phyloP scores from a whole-genome alignment of 1,284 basidiomycete species.

The Ganoderma lucidum region DNA sequence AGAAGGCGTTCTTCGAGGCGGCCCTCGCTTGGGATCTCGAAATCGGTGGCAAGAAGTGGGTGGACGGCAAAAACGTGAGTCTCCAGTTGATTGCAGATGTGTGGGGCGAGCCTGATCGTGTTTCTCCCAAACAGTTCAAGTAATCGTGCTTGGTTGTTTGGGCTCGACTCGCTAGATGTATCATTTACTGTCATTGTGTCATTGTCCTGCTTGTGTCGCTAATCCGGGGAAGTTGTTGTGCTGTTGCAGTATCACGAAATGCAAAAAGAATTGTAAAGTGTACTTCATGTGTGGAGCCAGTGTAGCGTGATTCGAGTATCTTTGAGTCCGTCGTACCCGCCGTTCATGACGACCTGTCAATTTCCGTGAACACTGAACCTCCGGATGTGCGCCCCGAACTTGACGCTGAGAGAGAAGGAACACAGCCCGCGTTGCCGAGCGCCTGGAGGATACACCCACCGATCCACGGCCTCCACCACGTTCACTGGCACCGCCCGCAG shows the following conservation, averaged over 20 bases:
- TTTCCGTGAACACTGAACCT: too few relatives aligned
- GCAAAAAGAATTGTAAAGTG: conserved; percentile 23
- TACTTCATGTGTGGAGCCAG: background rate
- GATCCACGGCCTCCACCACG: conserved; percentile 26
- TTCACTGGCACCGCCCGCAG: conserved; percentile 31
- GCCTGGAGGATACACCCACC: background rate
- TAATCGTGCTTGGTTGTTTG: conserved; percentile 32
- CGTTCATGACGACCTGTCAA: too few relatives aligned
- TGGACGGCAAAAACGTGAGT: conserved; percentile 83
- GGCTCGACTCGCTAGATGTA: conserved; percentile 28
- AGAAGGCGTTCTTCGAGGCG: conserved; percentile 91
- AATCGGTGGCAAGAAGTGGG: conserved; percentile 87
- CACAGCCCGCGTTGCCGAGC: conserved; percentile 13
- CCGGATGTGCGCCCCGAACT: too few relatives aligned
- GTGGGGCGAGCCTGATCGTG: conserved; percentile 2
- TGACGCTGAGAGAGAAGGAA: background rate
- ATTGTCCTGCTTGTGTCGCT: conserved; percentile 34
- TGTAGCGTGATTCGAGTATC: background rate
- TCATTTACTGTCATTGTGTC: conserved; percentile 27
- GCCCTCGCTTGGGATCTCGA: conserved; percentile 92
- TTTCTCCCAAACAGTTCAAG: conserved; percentile 40
- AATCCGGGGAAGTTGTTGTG: conserved; percentile 37
- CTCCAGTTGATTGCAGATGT: conserved; percentile 4
- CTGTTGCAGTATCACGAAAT: conserved; percentile 40
- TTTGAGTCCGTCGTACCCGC: too few relatives aligned